Conservation (phyloP, 352 stramenopile species). For the Phytophthora hybrid region DNA sequence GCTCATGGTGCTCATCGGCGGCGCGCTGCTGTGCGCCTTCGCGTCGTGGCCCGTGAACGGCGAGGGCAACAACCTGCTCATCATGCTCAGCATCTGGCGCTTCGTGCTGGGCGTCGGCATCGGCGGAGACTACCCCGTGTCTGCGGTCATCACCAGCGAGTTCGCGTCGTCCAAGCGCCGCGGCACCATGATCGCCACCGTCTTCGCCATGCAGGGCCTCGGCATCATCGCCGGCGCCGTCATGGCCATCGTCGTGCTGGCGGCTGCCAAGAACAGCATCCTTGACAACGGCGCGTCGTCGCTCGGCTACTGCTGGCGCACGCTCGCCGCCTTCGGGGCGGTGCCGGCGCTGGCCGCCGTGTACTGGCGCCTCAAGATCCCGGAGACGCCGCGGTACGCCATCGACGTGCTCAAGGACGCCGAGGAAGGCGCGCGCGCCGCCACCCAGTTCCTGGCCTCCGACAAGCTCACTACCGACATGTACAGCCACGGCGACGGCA, state of each 20-base stretch:
- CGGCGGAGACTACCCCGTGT: slow-evolving; percentile 62
- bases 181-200: slow-evolving; percentile 56
- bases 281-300: slow-evolving; percentile 48
- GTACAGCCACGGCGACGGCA: slow-evolving; percentile 52
- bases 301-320: slow-evolving; percentile 58
- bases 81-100: slow-evolving; percentile 60
- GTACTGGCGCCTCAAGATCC: slow-evolving; percentile 60
- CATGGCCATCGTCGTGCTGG: slow-evolving; percentile 48
- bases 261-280: slow-evolving; percentile 37
- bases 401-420: slow-evolving; percentile 55
- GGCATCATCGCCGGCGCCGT: slow-evolving; percentile 52
- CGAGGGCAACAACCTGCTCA: slow-evolving; percentile 54
- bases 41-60: slow-evolving; percentile 53
- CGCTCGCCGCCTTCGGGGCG: slow-evolving; percentile 51
- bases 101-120: slow-evolving; percentile 65
- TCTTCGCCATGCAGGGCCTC: slow-evolving; percentile 66
- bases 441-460: slow-evolving; percentile 44
- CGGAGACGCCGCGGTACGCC: slow-evolving; percentile 52
- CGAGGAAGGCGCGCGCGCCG: slow-evolving; percentile 39
- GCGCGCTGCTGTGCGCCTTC: slow-evolving; percentile 45
- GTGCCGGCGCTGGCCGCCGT: slow-evolving; percentile 50
- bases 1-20: slow-evolving; percentile 53
- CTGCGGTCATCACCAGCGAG: slow-evolving; percentile 62
- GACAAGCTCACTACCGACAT: slow-evolving; percentile 53
- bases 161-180: slow-evolving; percentile 51